Conservation (phyloP, 148 eudicot genomes). For the Bassia scoparia region DNA sequence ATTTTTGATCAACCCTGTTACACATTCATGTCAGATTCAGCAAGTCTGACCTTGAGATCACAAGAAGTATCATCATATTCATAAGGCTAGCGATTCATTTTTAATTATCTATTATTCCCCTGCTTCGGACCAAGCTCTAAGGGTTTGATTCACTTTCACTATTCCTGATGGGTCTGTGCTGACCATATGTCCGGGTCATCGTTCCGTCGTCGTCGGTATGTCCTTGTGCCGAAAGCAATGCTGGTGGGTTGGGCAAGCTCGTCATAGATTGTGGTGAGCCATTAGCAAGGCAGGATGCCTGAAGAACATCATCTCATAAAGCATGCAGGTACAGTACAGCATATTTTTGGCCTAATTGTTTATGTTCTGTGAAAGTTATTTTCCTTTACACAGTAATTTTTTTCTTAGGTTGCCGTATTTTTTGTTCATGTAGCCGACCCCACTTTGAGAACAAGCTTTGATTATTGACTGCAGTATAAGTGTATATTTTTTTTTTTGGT, state of each 20-base stretch:
- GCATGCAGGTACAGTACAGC: slow-evolving; percentile 82
- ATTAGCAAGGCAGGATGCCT: slow-evolving; percentile 48
- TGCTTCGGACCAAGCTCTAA: slow-evolving; percentile 14
- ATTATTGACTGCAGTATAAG: too few species aligned
- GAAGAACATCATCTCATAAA: slow-evolving; percentile 63
- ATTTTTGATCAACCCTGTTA: slow-evolving; percentile 55
- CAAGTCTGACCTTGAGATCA: slow-evolving; percentile 41
- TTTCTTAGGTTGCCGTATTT: background rate
- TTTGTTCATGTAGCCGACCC: too few species aligned
- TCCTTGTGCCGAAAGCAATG: slow-evolving; percentile 22
- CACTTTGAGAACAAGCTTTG: too few species aligned
- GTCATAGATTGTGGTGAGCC: slow-evolving; percentile 54
- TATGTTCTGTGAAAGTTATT: background rate
- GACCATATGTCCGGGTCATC: background rate
- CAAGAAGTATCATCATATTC: slow-evolving; percentile 11
- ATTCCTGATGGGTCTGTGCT: slow-evolving; percentile 9
- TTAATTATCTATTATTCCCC: slow-evolving; percentile 27
- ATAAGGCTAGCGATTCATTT: slow-evolving; percentile 29
- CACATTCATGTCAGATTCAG: slow-evolving; percentile 46
- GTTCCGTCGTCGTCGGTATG: slow-evolving; percentile 12
- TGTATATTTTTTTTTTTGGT: too few species aligned
- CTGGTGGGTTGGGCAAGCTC: slow-evolving; percentile 26
- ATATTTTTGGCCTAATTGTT: background rate
- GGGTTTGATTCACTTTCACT: slow-evolving; percentile 25
- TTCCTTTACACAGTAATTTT: background rate